Evolutionary conservation across 768 basidiomycete species (phyloP).

Genomic region (Hydnomerulius pinastri): DNA sequence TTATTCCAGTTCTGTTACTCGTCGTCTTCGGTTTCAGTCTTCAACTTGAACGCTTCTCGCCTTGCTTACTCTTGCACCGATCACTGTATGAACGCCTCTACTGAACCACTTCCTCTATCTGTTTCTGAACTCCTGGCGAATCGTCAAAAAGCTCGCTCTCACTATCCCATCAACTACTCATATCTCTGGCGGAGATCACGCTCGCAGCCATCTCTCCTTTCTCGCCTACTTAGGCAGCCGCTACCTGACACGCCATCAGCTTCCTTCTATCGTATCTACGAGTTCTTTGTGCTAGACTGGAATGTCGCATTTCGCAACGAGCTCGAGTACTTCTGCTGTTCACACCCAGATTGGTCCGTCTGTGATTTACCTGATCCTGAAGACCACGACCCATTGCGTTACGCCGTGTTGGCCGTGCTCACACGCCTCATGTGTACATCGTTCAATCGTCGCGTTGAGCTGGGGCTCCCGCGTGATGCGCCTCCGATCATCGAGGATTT

Average conservation of each 20-base stretch:
- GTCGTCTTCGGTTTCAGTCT: too few species aligned
- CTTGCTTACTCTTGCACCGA: too few species aligned
- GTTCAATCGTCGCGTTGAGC: constrained; percentile 30
- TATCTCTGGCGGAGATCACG: constrained; percentile 1
- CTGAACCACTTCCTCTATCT: constrained; percentile 4
- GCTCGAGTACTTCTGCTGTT: constrained; percentile 35
- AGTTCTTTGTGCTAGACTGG: constrained; percentile 29
- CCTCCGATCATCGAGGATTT: constrained; percentile 35
- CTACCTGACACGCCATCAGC: constrained; percentile 31
- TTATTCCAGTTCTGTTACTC: too few species aligned
- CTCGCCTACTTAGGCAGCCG: constrained; percentile 9
- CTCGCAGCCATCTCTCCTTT: background rate
- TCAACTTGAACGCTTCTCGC: too few species aligned
- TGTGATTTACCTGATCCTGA: constrained; percentile 17
- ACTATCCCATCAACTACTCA: constrained; percentile 3
- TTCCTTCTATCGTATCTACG: constrained; percentile 36
- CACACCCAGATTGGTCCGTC: constrained; percentile 19
- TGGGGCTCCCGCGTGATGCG: constrained; percentile 34
- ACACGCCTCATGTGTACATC: constrained; percentile 30
- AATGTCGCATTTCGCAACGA: constrained; percentile 32
- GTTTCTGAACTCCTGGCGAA: constrained; percentile 3
- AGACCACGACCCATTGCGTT: constrained; percentile 23
- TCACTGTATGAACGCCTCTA: too few species aligned
- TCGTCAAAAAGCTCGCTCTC: background rate
- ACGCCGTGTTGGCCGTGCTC: constrained; percentile 29